Base-by-base conservation (phyloP, 2,329 filamentous ascomycete species). In the Colletotrichum tabaci region DNA sequence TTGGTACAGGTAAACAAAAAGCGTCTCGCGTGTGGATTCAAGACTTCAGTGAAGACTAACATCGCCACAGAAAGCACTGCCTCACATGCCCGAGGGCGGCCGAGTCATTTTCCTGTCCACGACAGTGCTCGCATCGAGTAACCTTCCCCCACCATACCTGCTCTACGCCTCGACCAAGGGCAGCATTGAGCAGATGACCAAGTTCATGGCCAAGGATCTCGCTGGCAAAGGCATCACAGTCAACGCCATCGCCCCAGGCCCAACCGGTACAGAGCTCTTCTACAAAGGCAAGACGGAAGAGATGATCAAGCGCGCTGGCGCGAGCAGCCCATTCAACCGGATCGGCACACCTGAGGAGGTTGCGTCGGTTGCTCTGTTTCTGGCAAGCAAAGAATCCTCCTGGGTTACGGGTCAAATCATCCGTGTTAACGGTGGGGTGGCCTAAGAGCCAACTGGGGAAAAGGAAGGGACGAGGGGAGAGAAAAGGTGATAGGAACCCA, bases 131-230 rank as follows among this genome's bases (percentile, higher is more conserved):
- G 76, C 75, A 16, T 75, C 78, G 4, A 83, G 82, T 1, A 80
- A 77, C 4, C 80, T 89, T 1, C 65, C 80, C 35, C 82, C 86
- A 0, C 73, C 76, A 0, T 88, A 89, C 73, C 80, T 87, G 18
- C 81, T 89, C 10, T 91, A 91, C 77, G 82, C 82, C 12, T 80
- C 85, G 0, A 88, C 86, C 53, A 91, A 91, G 76, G 89, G 88
- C 58, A 87, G 89, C 10, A 84, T 91, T 50, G 88, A 91, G 77
- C 87, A 90, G 77, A 86, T 91, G 81, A 85, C 85, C 0, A 84
- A 88, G 13, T 79, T 86, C 3, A 77, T 90, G 71, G 83, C 86
- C 55, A 90, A 89, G 77, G 88, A 90, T 63, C 83, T 90, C 26
- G 87, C 83, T 1, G 79, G 77, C 23, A 77, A 78, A 50, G 82